Base-by-base conservation (phyloP, 148 eudicot species). In the Polygonum maritimum region DNA sequence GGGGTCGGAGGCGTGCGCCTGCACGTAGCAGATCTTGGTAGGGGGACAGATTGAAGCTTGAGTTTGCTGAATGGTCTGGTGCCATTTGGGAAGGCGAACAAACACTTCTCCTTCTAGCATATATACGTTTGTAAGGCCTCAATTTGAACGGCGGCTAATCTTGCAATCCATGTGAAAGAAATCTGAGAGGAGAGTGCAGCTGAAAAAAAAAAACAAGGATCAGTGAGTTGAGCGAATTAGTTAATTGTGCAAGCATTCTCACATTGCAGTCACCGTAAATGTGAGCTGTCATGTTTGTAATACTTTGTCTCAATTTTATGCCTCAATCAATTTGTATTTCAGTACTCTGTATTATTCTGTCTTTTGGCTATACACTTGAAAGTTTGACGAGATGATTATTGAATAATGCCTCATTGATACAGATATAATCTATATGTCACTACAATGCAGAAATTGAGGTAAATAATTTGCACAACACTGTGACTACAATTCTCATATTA, bases 201-300 rank as follows among this genome's bases (percentile, higher is more conserved):
- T 39, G 41, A 39, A 7, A 39, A 39, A 39, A 39, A 4, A 4
- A 2, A 39, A 39, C 41, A 39, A 39, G 41, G 41, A 39, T 39
- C 41, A 1, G 41, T 39, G 41, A 39, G 41, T 39, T 39, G 6
- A 5, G 41, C 41, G 41, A 3, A 3, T 39, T 39, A 48, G 52
- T 48, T 48, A 9, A 9, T 9, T 48, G 3, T 8, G 16, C 52
- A 48, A 48, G 52, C 52, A 48, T 48, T 48, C 52, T 14, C 52
- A 48, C 15, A 14, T 19, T 7, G 41, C 3, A 83, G 82, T 90
- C 90, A 45, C 71, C 80, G 78, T 90, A 88, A 88, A 90, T 88
- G 79, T 90, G 94, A 3, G 94, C 91, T 6, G 88, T 90, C 94
- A 88, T 88, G 76, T 90, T 90, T 85, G 86, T 73, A 69, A 26